A percentile compares a stretch with the other conserved stretches of the same genome.
These are phyloP conservation scores for Vitis rupestris DNA, from an alignment of 164 flowering plant species.

Conservation along the genomic window DNA sequence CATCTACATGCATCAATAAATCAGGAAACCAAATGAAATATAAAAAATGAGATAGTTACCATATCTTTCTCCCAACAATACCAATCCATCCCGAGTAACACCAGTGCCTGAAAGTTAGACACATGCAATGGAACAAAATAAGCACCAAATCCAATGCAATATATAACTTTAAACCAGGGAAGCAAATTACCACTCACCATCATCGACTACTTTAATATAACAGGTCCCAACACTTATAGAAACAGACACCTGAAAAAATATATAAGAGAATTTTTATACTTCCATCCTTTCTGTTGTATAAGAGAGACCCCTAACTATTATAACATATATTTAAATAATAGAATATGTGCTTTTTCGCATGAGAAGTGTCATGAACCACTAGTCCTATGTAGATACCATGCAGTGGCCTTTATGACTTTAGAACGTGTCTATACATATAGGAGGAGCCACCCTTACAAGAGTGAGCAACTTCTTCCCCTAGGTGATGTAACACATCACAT, in stretches of 20 bases:
- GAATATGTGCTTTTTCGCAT: background rate
- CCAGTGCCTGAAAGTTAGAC: conserved; percentile 68
- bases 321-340: background rate
- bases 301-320: background rate
- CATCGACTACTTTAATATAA: conserved; percentile 74
- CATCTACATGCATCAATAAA: background rate
- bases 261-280: background rate
- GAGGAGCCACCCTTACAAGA: too few species aligned
- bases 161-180: background rate
- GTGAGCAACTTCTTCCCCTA: too few species aligned
- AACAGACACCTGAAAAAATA: conserved; percentile 56
- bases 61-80: conserved; percentile 79
- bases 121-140: conserved; percentile 5
- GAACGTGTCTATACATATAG: too few species aligned
- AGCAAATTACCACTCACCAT: conserved; percentile 54
- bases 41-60: conserved; percentile 34
- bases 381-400: too few species aligned
- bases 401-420: too few species aligned
- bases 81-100: conserved; percentile 80
- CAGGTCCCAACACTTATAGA: conserved; percentile 53
- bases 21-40: background rate
- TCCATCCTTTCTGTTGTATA: background rate
- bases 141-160: background rate
- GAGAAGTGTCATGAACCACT: too few species aligned
- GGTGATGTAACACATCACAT: too few species aligned